Conservation (phyloP, 805 yeast genomes). For the Priceomyces fermenticarens region DNA sequence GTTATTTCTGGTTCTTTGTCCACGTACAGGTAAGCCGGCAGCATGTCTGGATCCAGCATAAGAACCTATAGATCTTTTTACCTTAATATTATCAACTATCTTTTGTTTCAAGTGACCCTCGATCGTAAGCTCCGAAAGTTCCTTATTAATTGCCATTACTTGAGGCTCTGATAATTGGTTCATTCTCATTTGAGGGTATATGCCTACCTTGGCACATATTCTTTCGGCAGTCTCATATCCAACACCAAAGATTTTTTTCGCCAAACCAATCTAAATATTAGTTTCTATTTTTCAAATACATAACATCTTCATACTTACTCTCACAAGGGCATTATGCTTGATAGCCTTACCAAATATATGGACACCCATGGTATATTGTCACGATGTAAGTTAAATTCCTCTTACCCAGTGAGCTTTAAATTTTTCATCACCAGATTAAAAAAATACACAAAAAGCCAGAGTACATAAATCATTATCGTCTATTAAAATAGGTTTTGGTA, state of each 20-base stretch:
- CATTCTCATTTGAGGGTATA: slow-evolving; percentile 92
- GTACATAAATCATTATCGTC: no score
- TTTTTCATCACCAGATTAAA: no score
- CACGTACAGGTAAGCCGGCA: slow-evolving; percentile 61
- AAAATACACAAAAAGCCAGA: no score
- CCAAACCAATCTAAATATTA: slow-evolving; percentile 52
- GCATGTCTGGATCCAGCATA: slow-evolving; percentile 90
- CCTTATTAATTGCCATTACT: slow-evolving; percentile 81
- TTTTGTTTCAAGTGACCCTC: slow-evolving; percentile 78
- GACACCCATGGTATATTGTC: slow-evolving; percentile 31
- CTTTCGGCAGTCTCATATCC: slow-evolving; percentile 71
- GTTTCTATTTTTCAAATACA: neutral
- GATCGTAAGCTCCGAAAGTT: slow-evolving; percentile 75
- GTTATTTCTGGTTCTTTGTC: slow-evolving; percentile 90
- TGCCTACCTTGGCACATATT: slow-evolving; percentile 83
- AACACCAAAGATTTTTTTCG: slow-evolving; percentile 81
- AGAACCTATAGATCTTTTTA: slow-evolving; percentile 79
- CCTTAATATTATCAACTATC: slow-evolving; percentile 70
- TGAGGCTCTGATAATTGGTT: slow-evolving; percentile 89
- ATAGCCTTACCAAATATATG: slow-evolving; percentile 44
- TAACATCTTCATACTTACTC: slow-evolving; percentile 17
- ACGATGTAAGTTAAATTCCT: no score
- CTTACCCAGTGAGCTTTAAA: no score
- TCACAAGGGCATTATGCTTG: slow-evolving; percentile 40
- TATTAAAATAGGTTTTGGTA: no score